phyloP scores from a whole-genome alignment of 495 filamentous ascomycete species.

The Trichoderma parareesei region DNA sequence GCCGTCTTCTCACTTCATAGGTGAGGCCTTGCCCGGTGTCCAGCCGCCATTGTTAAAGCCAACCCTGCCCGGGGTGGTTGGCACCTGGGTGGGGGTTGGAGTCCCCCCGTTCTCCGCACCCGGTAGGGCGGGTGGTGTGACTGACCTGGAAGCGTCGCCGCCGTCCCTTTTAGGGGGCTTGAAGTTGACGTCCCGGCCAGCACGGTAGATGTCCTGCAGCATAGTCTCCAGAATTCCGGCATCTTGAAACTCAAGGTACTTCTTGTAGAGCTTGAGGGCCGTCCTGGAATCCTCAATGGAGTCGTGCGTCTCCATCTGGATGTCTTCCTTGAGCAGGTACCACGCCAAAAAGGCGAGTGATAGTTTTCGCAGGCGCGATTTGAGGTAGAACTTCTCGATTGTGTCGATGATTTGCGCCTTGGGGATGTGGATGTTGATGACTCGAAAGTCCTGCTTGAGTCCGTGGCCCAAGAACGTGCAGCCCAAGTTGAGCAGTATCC shows the following conservation, averaged over 20 bases:
- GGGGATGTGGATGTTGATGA: conserved; percentile 94
- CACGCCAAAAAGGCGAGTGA: conserved; percentile 83
- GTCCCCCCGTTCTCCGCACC: conserved; percentile 10
- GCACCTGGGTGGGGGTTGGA: conserved; percentile 16
- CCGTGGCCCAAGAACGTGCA: conserved; percentile 93
- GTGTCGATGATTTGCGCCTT: conserved; percentile 90
- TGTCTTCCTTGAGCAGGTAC: conserved; percentile 79
- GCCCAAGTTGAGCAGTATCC: conserved; percentile 90
- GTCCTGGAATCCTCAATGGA: conserved; percentile 88
- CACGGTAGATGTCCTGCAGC: conserved; percentile 72
- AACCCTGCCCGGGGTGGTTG: conserved; percentile 22
- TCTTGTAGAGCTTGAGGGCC: conserved; percentile 80
- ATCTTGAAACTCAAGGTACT: conserved; percentile 81
- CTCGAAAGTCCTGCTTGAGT: conserved; percentile 87
- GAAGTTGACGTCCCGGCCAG: conserved; percentile 63
- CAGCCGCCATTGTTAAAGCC: conserved; percentile 16
- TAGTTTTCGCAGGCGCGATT: conserved; percentile 62
- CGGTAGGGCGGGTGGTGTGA: conserved; percentile 25
- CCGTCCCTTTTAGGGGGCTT: conserved; percentile 52
- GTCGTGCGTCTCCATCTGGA: conserved; percentile 86
- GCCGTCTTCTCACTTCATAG: conserved; percentile 5
- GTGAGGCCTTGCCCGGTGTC: conserved; percentile 21
- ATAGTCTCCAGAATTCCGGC: conserved; percentile 72
- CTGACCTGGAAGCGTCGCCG: conserved; percentile 22
- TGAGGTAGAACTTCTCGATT: conserved; percentile 73